phyloP scores from a whole-genome alignment of 1,284 basidiomycete species.

The Pterula multifida region DNA sequence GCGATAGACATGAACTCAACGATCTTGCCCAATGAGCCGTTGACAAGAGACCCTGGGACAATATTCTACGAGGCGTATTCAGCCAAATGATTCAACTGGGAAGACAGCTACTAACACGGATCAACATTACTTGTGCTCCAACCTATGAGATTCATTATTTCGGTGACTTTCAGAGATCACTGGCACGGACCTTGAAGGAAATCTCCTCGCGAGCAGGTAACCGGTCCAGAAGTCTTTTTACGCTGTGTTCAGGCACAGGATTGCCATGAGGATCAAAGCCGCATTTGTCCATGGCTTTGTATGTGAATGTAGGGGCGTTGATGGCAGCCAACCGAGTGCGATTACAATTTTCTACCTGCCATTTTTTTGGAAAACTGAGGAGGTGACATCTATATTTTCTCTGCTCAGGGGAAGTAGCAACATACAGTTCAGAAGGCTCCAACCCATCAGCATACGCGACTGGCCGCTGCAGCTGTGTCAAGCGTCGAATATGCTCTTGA shows the following conservation, averaged over 20 bases:
- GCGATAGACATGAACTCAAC: neutral
- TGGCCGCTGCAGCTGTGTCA: conserved; percentile 47
- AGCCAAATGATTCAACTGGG: conserved; percentile 13
- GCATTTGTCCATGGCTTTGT: conserved; percentile 12
- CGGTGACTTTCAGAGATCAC: conserved; percentile 4
- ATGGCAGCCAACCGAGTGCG: conserved; percentile 15
- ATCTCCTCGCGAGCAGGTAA: neutral
- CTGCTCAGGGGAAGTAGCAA: conserved; percentile 15
- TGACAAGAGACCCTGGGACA: conserved; percentile 70
- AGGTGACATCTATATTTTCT: neutral
- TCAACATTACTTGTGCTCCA: conserved; percentile 53
- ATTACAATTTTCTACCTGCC: conserved; percentile 20
- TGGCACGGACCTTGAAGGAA: neutral
- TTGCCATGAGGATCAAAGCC: neutral
- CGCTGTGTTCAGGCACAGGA: neutral
- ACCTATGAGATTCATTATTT: conserved; percentile 37
- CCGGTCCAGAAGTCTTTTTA: neutral
- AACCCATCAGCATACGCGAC: conserved; percentile 60
- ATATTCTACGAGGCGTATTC: conserved; percentile 31
- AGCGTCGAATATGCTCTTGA: conserved; percentile 41
- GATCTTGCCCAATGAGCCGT: conserved; percentile 61
- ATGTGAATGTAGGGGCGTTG: conserved; percentile 7
- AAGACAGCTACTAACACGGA: conserved; percentile 29
- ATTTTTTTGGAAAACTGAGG: conserved; percentile 11
- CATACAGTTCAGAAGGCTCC: conserved; percentile 69